A percentile compares a stretch with the other conserved stretches of the same genome.
These are phyloP conservation scores for Spinacia oleracea DNA, from an alignment of 179 eudicot species.

Conservation along the genomic window DNA sequence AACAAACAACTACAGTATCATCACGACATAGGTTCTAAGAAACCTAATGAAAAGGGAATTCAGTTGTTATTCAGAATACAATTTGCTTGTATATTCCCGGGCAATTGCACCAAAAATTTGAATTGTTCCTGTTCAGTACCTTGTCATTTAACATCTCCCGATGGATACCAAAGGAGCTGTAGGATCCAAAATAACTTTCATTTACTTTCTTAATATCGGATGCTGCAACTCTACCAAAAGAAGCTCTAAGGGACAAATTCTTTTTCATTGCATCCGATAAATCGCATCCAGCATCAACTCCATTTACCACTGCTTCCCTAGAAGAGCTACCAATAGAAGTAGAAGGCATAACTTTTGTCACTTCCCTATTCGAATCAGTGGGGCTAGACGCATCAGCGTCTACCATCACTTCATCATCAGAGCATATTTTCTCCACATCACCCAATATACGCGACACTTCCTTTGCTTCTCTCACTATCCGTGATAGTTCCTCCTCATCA, in stretches of 20 bases:
- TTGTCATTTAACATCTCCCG: constrained; percentile 96
- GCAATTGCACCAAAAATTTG: no score
- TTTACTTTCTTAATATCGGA: constrained; percentile 59
- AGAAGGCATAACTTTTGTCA: constrained; percentile 29
- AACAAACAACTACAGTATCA: not conserved
- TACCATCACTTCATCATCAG: constrained; percentile 41
- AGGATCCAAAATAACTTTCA: constrained; percentile 79
- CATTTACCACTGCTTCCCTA: constrained; percentile 32
- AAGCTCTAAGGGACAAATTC: constrained; percentile 24
- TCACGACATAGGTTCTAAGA: not conserved
- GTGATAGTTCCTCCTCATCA: constrained; percentile 45
- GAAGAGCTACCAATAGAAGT: constrained; percentile 23
- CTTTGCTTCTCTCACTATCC: constrained; percentile 32
- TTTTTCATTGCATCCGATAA: constrained; percentile 25
- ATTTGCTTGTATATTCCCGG: no score
- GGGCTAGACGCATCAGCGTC: constrained; percentile 20
- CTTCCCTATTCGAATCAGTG: constrained; percentile 31
- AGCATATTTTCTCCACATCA: constrained; percentile 28
- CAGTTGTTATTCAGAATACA: not conserved
- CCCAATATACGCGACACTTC: not conserved
- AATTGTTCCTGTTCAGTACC: constrained; percentile 57
- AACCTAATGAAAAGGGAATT: not conserved
- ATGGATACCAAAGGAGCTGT: constrained; percentile 93
- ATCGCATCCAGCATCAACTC: constrained; percentile 19
- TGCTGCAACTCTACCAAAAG: constrained; percentile 44